These are phyloP conservation scores for Elymus sibiricus DNA, from an alignment of 176 grass and related monocot species.

Conservation along the genomic window DNA sequence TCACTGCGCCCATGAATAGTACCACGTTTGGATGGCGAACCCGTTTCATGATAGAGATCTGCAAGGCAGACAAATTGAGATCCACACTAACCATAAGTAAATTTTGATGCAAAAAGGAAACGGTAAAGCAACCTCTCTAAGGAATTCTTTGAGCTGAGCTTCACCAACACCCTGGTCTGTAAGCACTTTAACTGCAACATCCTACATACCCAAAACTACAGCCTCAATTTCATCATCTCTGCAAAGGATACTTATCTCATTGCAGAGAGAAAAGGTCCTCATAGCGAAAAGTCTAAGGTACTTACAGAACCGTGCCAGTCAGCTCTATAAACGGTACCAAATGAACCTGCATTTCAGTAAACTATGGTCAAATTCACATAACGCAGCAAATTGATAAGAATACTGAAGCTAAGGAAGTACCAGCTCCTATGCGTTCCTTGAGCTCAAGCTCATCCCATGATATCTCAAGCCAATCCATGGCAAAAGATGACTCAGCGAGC, in stretches of 20 bases:
- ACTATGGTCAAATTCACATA: not conserved
- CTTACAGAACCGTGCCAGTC: conserved; percentile 96
- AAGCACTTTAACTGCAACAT: conserved; percentile 96
- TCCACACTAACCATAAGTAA: not conserved
- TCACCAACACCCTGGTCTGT: conserved; percentile 67
- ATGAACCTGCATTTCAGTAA: conserved; percentile 59
- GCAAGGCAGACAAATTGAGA: not conserved
- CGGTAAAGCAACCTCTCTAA: conserved; percentile 63
- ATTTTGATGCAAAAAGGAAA: not conserved
- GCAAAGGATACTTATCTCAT: not conserved
- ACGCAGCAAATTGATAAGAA: not conserved
- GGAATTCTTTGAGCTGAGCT: conserved; percentile 75
- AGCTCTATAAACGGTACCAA: conserved; percentile 85
- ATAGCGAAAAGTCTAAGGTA: conserved; percentile 5
- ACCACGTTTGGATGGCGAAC: conserved; percentile 89
- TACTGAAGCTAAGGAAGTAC: conserved; percentile 40
- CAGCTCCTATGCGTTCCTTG: conserved; percentile 85
- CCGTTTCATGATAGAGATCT: conserved; percentile 97
- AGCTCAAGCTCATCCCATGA: conserved; percentile 93
- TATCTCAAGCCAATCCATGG: conserved; percentile 85
- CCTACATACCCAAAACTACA: conserved; percentile 39
- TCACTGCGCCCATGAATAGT: conserved; percentile 94
- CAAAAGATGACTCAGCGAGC: conserved; percentile 57
- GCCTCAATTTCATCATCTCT: conserved; percentile 27
- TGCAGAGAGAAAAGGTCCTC: not conserved